phyloP scores from a whole-genome alignment of 768 basidiomycete genomes.

The Kwoniella newhampshirensis region DNA sequence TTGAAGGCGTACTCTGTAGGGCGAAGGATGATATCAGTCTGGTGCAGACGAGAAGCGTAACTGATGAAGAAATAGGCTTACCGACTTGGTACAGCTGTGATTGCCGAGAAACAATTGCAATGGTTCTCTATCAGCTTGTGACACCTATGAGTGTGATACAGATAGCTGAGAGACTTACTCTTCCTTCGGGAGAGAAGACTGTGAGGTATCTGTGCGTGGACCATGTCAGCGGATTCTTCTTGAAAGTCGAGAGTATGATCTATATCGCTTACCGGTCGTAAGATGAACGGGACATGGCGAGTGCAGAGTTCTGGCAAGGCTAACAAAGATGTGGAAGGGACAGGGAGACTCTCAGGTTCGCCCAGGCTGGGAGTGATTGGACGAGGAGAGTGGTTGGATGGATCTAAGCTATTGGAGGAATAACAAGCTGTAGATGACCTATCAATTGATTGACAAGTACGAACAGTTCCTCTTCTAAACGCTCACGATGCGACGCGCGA shows the following conservation, averaged over 20 bases:
- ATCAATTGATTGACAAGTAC: too few species aligned
- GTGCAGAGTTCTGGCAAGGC: too few species aligned
- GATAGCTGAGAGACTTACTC: conserved; percentile 41
- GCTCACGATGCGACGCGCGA: too few species aligned
- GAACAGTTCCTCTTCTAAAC: too few species aligned
- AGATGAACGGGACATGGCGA: conserved; percentile 82
- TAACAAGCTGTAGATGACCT: too few species aligned
- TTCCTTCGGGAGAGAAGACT: conserved; percentile 92
- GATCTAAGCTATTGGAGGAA: too few species aligned
- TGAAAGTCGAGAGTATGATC: background rate
- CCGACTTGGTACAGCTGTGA: conserved; percentile 90
- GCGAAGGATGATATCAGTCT: conserved; percentile 3
- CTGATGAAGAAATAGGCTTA: conserved; percentile 20
- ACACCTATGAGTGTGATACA: background rate
- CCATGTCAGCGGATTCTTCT: background rate
- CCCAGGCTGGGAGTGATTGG: too few species aligned
- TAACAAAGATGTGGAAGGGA: too few species aligned
- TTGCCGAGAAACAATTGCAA: background rate
- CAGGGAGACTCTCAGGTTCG: too few species aligned
- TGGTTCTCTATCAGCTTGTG: conserved; percentile 1
- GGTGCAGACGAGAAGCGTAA: background rate
- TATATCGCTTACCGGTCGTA: conserved; percentile 70
- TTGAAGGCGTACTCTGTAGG: conserved; percentile 95
- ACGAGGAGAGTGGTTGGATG: too few species aligned
- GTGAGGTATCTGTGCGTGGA: conserved; percentile 70